Evolutionary conservation across 306 rosid genomes (phyloP).

Genomic region (Rosa rugosa): DNA sequence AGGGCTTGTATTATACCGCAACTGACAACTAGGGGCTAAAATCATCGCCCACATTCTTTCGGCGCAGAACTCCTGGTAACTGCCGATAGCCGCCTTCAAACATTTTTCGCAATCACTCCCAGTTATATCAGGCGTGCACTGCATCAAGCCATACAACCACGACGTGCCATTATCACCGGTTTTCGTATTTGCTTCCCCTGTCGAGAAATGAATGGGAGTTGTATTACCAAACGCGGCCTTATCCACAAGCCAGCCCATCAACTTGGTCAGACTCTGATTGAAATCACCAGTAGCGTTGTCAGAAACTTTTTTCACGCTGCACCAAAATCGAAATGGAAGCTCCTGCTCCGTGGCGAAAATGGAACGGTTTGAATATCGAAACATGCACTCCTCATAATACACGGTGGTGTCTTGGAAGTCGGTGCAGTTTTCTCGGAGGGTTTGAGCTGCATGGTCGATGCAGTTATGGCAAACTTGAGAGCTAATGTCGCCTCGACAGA

Average conservation of each 20-base stretch:
- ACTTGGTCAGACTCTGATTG: not conserved
- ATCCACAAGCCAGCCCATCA: slow-evolving; percentile 11
- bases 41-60: slow-evolving; percentile 17
- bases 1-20: not conserved
- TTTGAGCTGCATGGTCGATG: slow-evolving; percentile 32
- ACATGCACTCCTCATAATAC: slow-evolving; percentile 53
- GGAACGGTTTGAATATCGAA: slow-evolving; percentile 44
- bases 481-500: slow-evolving; percentile 49
- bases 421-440: slow-evolving; percentile 9
- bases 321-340: slow-evolving; percentile 2
- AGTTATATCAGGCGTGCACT: slow-evolving; percentile 27
- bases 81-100: not conserved
- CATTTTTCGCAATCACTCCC: not conserved
- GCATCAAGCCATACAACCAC: slow-evolving; percentile 20
- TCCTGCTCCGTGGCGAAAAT: slow-evolving; percentile 27
- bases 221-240: not conserved
- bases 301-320: slow-evolving; percentile 15
- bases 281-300: not conserved
- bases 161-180: not conserved
- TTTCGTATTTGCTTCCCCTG: slow-evolving; percentile 2
- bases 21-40: slow-evolving; percentile 12
- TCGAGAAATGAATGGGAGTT: not conserved
- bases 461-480: slow-evolving; percentile 37
- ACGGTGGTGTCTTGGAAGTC: slow-evolving; percentile 36
- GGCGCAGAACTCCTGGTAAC: slow-evolving; percentile 2